Evolutionary conservation across 257 asterid genomes (phyloP), one percentile per base, ranked within the genome.

Genomic region (Vinca minor): DNA sequence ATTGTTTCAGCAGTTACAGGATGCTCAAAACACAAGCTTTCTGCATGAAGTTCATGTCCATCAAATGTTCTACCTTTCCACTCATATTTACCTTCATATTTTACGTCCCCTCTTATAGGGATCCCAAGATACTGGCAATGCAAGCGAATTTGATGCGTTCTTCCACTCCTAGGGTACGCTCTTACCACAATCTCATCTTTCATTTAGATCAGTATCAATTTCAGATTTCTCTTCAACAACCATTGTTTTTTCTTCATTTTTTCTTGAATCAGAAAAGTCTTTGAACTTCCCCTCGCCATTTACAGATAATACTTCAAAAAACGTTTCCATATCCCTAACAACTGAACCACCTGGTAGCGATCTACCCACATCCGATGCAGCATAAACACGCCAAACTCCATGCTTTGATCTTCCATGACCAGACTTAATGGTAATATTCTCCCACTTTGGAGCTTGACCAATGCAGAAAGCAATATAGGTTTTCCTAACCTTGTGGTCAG

Each of bases 341-440:
- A 28, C 38, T 47, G 96, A 92, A 62, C 98, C 96, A 23, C 98
- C 98, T 4, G 98, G 98, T 14, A 89, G 78, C 14, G 72, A 63
- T 69, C 83, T 76, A 11, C 95, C 93, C 57, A 77, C 95, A 76
- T 88, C 96, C 32, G 98, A 71, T 32, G 74, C 69, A 32, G 86
- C 93, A 72, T 89, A 92, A 62, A 92, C 95, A 25, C 96, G 95
- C 96, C 96, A 89, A n/a, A 89, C 98, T 63, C 98, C 98, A 54
- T 81, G 81, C 75, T 65, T 89, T 26, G 98, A 92, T 21, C 98
- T 82, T 34, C 96, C 98, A 59, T 92, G 96, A 63, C 96, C 98
- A 12, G 98, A 92, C 67, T 68, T 85, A 50, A 92, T 42, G 48
- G 74, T 70, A 29, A 82, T 62, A 5, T 66, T 80, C 55, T 74